phyloP scores from a whole-genome alignment of 371 early-diverging fungal genomes.

The Mortierella sp. region DNA sequence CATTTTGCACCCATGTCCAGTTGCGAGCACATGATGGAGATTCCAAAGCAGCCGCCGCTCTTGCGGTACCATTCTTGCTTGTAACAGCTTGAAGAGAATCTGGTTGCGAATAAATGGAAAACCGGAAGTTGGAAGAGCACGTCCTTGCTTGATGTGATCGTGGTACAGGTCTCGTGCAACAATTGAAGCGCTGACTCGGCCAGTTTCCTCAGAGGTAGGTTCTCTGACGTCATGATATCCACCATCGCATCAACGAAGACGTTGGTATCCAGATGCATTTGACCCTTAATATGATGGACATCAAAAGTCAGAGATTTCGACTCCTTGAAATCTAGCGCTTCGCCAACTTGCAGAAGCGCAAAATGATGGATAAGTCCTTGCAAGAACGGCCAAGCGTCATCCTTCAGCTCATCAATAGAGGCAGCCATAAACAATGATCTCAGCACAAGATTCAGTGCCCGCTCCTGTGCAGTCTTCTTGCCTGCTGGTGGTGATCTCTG shows the following conservation, averaged over 20 bases:
- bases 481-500: constrained; percentile 33
- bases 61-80: constrained; percentile 88
- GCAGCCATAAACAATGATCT: constrained; percentile 78
- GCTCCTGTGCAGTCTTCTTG: constrained; percentile 77
- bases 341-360: constrained; percentile 78
- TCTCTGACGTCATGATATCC: constrained; percentile 81
- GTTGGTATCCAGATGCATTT: constrained; percentile 64
- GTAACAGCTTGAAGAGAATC: constrained; percentile 89
- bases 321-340: constrained; percentile 72
- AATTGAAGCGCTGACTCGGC: constrained; percentile 76
- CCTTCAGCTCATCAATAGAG: constrained; percentile 69
- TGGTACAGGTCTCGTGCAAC: constrained; percentile 73
- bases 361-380: constrained; percentile 81
- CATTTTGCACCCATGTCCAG: constrained; percentile 89
- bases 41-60: constrained; percentile 92
- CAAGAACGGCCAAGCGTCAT: constrained; percentile 77
- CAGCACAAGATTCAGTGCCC: constrained; percentile 72
- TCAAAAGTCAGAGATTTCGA: constrained; percentile 54
- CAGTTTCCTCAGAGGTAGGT: constrained; percentile 69
- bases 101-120: constrained; percentile 82
- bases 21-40: constrained; percentile 83
- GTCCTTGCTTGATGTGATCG: constrained; percentile 71
- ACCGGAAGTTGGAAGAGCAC: constrained; percentile 75
- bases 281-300: constrained; percentile 53
- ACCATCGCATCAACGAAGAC: constrained; percentile 86